These are phyloP conservation scores for Alternaria solani DNA, from an alignment of 2,329 filamentous ascomycete genomes.

Conservation along the genomic window DNA sequence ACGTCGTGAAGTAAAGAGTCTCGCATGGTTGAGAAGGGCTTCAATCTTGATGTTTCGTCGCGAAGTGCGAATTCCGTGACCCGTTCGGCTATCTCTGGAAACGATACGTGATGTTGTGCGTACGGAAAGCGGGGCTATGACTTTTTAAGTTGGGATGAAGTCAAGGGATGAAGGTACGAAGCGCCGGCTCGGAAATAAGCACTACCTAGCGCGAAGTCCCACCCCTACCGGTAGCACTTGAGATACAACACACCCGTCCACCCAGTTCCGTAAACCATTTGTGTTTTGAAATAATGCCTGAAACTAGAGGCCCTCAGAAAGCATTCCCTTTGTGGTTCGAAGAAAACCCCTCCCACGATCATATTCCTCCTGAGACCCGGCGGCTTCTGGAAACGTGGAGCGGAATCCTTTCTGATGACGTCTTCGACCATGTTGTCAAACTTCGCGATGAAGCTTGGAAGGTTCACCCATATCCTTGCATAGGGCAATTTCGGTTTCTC, in stretches of 20 bases:
- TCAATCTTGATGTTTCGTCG: too few relatives aligned
- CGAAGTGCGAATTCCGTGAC: too few relatives aligned
- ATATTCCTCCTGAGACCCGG: slow-evolving; percentile 37
- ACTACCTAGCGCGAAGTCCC: neutral
- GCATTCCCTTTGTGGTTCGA: slow-evolving; percentile 36
- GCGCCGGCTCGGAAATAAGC: neutral
- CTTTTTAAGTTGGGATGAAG: neutral
- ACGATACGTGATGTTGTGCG: neutral
- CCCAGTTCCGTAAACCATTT: neutral
- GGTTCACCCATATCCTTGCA: slow-evolving; percentile 44
- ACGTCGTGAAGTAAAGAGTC: neutral
- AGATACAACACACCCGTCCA: neutral
- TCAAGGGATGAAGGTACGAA: neutral
- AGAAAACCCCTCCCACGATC: slow-evolving; percentile 28
- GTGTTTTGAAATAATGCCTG: slow-evolving; percentile 6
- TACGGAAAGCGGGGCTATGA: neutral
- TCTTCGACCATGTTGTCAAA: slow-evolving; percentile 42
- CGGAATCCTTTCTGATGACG: slow-evolving; percentile 41
- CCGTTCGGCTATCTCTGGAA: neutral
- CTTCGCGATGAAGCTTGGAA: slow-evolving; percentile 39
- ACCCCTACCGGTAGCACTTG: neutral
- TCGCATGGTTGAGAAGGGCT: neutral
- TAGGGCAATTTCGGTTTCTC: slow-evolving; percentile 45
- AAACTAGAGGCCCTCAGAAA: neutral
- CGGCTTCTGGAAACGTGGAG: slow-evolving; percentile 49